These are phyloP conservation scores for Aspergillus felis DNA, from an alignment of 2,329 filamentous ascomycete genomes.

Conservation along the genomic window DNA sequence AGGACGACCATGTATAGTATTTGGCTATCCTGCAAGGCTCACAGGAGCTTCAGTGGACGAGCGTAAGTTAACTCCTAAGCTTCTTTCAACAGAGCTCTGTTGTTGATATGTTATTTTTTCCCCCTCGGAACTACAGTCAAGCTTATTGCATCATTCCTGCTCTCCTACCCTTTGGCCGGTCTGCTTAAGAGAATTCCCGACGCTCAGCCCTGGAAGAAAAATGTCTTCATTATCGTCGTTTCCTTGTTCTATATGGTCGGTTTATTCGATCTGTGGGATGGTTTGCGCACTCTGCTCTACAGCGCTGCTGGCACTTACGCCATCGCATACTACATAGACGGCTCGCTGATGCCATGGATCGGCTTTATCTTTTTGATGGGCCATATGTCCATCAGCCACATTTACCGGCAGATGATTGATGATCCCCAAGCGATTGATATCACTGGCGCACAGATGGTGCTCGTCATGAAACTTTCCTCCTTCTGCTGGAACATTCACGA, in stretches of 20 bases:
- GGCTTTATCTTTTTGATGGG: conserved; percentile 92
- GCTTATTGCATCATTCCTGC: conserved; percentile 80
- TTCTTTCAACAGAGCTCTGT: not conserved
- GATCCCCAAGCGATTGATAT: conserved; percentile 72
- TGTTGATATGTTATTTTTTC: not conserved
- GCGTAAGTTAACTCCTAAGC: conserved; percentile 38
- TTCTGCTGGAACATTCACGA: conserved; percentile 99
- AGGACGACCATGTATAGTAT: conserved; percentile 46
- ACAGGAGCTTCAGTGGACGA: conserved; percentile 64
- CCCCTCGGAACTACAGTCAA: conserved; percentile 63
- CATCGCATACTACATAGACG: conserved; percentile 78
- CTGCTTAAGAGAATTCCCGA: conserved; percentile 89
- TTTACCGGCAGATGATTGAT: conserved; percentile 70
- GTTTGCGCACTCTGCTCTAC: conserved; percentile 72
- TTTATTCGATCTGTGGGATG: conserved; percentile 87
- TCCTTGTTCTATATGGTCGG: conserved; percentile 90
- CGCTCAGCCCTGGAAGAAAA: conserved; percentile 76
- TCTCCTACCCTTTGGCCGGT: conserved; percentile 88
- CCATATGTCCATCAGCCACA: conserved; percentile 88
- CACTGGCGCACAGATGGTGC: conserved; percentile 92
- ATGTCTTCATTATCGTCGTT: conserved; percentile 75
- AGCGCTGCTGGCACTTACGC: conserved; percentile 75
- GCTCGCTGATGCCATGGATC: conserved; percentile 96
- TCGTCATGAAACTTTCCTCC: conserved; percentile 94
- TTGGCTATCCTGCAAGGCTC: conserved; percentile 53